These are phyloP conservation scores for Penicillium brevicompactum DNA, from an alignment of 2,329 filamentous ascomycete genomes.

Conservation along the genomic window DNA sequence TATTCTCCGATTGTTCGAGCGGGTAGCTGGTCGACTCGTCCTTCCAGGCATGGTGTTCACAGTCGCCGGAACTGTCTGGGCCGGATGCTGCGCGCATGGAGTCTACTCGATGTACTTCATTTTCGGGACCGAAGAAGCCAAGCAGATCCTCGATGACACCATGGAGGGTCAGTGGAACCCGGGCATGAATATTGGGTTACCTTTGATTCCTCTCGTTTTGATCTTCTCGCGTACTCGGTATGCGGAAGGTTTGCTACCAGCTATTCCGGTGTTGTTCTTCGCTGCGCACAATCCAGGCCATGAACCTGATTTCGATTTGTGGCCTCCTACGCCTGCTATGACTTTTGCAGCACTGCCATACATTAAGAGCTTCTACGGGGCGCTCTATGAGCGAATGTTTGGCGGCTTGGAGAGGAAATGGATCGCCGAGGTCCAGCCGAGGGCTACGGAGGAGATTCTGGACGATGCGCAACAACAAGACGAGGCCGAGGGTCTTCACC, in stretches of 20 bases:
- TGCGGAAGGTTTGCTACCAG: conserved; percentile 64
- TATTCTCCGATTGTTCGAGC: conserved; percentile 61
- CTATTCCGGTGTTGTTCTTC: conserved; percentile 61
- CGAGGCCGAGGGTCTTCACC: conserved; percentile 33
- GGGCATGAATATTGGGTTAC: conserved; percentile 61
- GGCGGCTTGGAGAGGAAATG: conserved; percentile 60
- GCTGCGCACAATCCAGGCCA: conserved; percentile 48
- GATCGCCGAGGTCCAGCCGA: conserved; percentile 64
- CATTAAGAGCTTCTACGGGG: conserved; percentile 64
- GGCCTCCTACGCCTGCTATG: conserved; percentile 68
- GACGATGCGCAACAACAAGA: conserved; percentile 39
- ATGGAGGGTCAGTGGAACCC: conserved; percentile 46
- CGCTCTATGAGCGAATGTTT: conserved; percentile 63
- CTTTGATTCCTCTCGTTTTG: conserved; percentile 68
- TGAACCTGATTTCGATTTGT: conserved; percentile 57
- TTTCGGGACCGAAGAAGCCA: conserved; percentile 65
- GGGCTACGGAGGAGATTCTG: conserved; percentile 46
- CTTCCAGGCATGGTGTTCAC: conserved; percentile 64
- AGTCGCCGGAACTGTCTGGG: conserved; percentile 50
- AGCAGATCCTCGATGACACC: conserved; percentile 53
- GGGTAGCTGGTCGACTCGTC: conserved; percentile 59
- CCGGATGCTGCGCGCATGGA: conserved; percentile 60
- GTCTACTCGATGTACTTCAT: conserved; percentile 65
- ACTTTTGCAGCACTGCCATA: conserved; percentile 69
- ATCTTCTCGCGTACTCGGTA: conserved; percentile 67